Conservation (phyloP, 1,284 basidiomycete genomes). For the Cutaneotrichosporon cutaneum region DNA sequence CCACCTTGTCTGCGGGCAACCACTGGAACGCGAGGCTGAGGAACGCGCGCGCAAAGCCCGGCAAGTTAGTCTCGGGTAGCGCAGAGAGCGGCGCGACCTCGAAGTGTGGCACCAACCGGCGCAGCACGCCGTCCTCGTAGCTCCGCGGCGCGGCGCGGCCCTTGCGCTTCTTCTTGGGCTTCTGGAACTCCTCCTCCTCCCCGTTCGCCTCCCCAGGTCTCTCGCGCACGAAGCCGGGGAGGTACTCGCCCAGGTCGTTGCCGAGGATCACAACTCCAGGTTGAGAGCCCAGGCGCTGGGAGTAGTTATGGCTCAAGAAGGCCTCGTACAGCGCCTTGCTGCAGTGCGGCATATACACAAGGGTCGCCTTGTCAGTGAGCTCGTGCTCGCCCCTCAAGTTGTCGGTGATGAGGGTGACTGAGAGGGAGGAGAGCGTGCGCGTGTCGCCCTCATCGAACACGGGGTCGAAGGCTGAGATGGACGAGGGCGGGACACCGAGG, state of each 20-base stretch:
- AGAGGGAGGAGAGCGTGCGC: slow-evolving; percentile 28
- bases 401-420: slow-evolving; percentile 29
- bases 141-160: slow-evolving; percentile 21
- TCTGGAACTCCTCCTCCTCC: slow-evolving; percentile 35
- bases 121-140: slow-evolving; percentile 38
- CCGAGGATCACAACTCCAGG: slow-evolving; percentile 37
- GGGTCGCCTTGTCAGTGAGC: slow-evolving; percentile 26
- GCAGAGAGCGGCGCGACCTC: slow-evolving; percentile 26
- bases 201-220: neutral
- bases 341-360: slow-evolving; percentile 49
- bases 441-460: slow-evolving; percentile 40
- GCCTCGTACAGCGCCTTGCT: slow-evolving; percentile 45
- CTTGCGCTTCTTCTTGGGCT: slow-evolving; percentile 48
- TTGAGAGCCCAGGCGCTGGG: slow-evolving; percentile 19
- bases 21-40: slow-evolving; percentile 45
- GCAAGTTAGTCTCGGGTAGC: slow-evolving; percentile 46
- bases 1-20: slow-evolving; percentile 28
- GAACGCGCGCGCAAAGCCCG: slow-evolving; percentile 49
- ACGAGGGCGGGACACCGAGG: slow-evolving; percentile 14
- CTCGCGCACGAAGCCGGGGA: slow-evolving; percentile 31
- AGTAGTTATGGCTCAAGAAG: slow-evolving; percentile 37
- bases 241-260: slow-evolving; percentile 46
- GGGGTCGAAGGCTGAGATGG: slow-evolving; percentile 41
- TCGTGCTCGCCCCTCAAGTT: slow-evolving; percentile 37
- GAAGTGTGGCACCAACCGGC: slow-evolving; percentile 43